phyloP scores from a whole-genome alignment of 2,329 filamentous ascomycete genomes.

The Alternaria atra region DNA sequence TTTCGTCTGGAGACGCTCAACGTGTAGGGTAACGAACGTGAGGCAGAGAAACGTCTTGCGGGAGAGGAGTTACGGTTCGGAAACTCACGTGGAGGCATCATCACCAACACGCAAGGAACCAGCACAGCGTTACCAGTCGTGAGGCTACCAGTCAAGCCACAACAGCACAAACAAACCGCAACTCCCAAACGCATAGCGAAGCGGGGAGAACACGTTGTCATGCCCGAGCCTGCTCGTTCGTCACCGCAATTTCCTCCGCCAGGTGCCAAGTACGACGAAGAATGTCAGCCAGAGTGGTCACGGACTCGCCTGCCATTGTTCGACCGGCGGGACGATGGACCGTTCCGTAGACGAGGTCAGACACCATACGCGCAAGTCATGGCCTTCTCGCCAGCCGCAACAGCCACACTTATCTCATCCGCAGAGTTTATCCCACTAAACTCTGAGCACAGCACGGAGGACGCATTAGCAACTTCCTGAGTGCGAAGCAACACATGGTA shows the following conservation, averaged over 20 bases:
- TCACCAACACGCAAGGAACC: not conserved
- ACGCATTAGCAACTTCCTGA: not conserved
- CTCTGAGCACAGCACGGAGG: not conserved
- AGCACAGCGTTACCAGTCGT: not conserved
- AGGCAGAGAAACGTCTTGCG: not conserved
- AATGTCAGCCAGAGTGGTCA: conserved; percentile 6
- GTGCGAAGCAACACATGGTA: not conserved
- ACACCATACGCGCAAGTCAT: conserved; percentile 3
- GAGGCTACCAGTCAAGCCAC: not conserved
- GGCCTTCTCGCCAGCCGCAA: not conserved
- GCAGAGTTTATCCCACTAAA: not conserved
- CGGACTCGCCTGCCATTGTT: conserved; percentile 4
- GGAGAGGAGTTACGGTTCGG: not conserved
- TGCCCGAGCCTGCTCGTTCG: not conserved
- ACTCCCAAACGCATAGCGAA: not conserved
- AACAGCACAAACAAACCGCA: not conserved
- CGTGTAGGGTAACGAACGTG: not conserved
- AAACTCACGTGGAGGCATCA: not conserved
- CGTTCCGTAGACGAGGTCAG: conserved; percentile 3
- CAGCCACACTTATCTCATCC: no score
- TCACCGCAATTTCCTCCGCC: not conserved
- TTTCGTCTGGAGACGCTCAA: conserved; percentile 2
- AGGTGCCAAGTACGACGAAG: conserved; percentile 1
- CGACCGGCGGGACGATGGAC: conserved; percentile 1
- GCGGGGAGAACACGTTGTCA: not conserved